Evolutionary conservation across 1,139 yeast genomes (phyloP).

Genomic region (Saccharomyces hybrid): DNA sequence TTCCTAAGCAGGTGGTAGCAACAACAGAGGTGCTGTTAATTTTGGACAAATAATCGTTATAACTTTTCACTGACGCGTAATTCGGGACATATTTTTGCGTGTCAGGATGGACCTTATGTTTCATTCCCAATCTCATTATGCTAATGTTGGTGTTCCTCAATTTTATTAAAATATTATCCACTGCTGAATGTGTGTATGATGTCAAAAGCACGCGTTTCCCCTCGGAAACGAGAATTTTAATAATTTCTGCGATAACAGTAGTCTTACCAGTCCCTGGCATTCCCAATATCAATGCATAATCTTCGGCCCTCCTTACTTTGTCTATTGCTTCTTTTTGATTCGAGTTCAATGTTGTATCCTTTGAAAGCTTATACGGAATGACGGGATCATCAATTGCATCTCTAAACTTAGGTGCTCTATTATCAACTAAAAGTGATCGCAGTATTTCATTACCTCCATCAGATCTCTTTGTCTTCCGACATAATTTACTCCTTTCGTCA

Average conservation of each 20-base stretch:
- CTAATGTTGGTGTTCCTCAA: slow-evolving; percentile 44
- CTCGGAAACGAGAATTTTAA: slow-evolving; percentile 48
- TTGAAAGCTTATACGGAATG: slow-evolving; percentile 18
- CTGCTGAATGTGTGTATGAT: slow-evolving; percentile 92
- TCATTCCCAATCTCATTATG: slow-evolving; percentile 52
- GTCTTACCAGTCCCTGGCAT: slow-evolving; percentile 99
- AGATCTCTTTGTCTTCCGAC: slow-evolving; percentile 17
- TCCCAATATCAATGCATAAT: slow-evolving; percentile 76
- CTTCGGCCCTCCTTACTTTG: slow-evolving; percentile 55
- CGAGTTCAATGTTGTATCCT: slow-evolving; percentile 38
- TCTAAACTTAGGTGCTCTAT: slow-evolving; percentile 39
- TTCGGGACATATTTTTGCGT: slow-evolving; percentile 49
- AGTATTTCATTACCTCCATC: slow-evolving; percentile 47
- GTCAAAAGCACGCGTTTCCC: slow-evolving; percentile 68
- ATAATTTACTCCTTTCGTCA: slow-evolving; percentile 13
- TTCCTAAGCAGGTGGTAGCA: slow-evolving; percentile 82
- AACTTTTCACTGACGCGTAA: slow-evolving; percentile 35
- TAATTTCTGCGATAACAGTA: slow-evolving; percentile 74
- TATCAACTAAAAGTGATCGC: slow-evolving; percentile 57
- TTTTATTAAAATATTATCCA: slow-evolving; percentile 80
- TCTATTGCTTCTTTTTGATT: slow-evolving; percentile 69
- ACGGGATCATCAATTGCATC: slow-evolving; percentile 18
- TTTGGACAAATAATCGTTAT: slow-evolving; percentile 38
- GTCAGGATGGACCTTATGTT: slow-evolving; percentile 53
- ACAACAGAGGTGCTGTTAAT: slow-evolving; percentile 62